A percentile compares a stretch with the other conserved stretches of the same genome.
Evolutionary conservation across 2,329 filamentous ascomycete genomes (phyloP).

Genomic region (Stenocarpella maydis): DNA sequence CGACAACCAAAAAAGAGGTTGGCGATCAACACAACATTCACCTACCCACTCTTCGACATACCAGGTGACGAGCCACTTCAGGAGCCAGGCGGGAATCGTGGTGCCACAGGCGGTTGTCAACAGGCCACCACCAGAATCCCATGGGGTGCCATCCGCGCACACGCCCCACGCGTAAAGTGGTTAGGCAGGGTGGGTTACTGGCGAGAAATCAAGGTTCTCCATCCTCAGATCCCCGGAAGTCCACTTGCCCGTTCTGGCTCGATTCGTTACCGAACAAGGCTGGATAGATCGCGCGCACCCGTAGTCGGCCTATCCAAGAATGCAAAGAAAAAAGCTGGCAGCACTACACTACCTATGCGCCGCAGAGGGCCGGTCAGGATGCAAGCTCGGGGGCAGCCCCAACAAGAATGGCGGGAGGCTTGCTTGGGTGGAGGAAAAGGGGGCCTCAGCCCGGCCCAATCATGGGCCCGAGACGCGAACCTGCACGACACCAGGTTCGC

Average conservation of each 20-base stretch:
- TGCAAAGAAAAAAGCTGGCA: not conserved
- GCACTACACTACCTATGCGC: not conserved
- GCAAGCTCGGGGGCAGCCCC: conserved; percentile 5
- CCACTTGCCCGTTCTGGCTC: conserved; percentile 27
- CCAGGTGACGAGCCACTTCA: conserved; percentile 11
- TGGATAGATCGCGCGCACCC: not conserved
- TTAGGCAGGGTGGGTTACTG: conserved; percentile 13
- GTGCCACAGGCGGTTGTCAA: conserved; percentile 16
- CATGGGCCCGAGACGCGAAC: conserved; percentile 31
- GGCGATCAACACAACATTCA: conserved; percentile 8
- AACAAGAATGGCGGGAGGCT: conserved; percentile 19
- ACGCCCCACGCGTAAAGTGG: conserved; percentile 32
- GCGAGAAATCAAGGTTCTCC: conserved; percentile 28
- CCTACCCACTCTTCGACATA: not conserved
- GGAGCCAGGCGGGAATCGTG: conserved; percentile 22
- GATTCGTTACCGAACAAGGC: not conserved
- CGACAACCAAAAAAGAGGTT: conserved; percentile 13
- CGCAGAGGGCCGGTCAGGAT: conserved; percentile 12
- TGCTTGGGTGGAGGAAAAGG: conserved; percentile 17
- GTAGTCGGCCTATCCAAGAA: not conserved
- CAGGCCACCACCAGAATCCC: conserved; percentile 21
- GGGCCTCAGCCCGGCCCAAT: conserved; percentile 20
- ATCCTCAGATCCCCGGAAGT: conserved; percentile 19
- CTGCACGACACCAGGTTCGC: conserved; percentile 22
- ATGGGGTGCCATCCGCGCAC: conserved; percentile 18